Evolutionary conservation across 345 rosid species (phyloP), one percentile per base, ranked within the genome.

Genomic region (Acer saccharum): DNA sequence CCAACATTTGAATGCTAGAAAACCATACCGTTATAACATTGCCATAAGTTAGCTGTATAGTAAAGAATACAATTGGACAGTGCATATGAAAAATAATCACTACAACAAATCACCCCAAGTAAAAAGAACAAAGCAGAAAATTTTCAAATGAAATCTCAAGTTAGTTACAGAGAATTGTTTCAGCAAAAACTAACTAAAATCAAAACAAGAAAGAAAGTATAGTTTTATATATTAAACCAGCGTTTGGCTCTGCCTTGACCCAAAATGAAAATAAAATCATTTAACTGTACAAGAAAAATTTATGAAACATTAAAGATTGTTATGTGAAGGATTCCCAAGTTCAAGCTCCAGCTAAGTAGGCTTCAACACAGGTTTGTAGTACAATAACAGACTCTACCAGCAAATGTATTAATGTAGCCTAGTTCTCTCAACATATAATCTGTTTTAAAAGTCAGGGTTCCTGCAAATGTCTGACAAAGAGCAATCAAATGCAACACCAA

Each of bases 1-100:
- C 99, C 99, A 95, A 87, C 97, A 95, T 85, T 91, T 95, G 75
- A 95, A 91, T 58, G 99, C 99, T 95, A 86, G 74, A 88, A 74
- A 88, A 85, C 68, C 76, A 79, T 27, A 68, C 52, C 23, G 78
- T 54, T 18, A 72, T 46, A 72, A 66, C 73, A 69, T n/a, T 43
- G 72, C 58, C 70, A 74, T 12, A 75, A 72, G 64, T 78, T 55
- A 69, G 84, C 41, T 61, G 32, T 69, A 61, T 44, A 87, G 55
- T 57, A 71, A 55, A 57, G 14, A 71, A 18, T 13, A 27, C 35
- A 76, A 76, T 54, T 61, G 25, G 68, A 76, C 35, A 65, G 27
- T 20, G 63, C 73, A 71, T 21, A 54, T 12, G 57, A 76, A 48
- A 77, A 20, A 55, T 21, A 21, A 58, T 71, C 17, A 71, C 57